A percentile compares a stretch with the other conserved stretches of the same genome.
phyloP scores from a whole-genome alignment of 2,329 filamentous ascomycete species.

The Penicillium sp. region DNA sequence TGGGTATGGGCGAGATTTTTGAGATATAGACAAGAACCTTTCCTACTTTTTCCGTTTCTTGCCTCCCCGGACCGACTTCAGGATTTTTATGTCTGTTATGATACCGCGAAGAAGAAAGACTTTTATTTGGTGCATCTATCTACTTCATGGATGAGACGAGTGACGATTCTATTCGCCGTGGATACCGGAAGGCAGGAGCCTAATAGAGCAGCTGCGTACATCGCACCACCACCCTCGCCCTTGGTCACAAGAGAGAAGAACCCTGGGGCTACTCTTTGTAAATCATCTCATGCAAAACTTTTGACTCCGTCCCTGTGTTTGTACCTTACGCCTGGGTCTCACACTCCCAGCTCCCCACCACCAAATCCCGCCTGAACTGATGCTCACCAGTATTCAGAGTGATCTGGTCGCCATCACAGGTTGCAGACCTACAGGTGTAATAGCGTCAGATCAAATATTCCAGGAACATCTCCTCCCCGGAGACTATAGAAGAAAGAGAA shows the following conservation, averaged over 20 bases:
- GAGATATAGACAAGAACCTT: conserved; percentile 44
- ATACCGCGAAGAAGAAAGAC: not conserved
- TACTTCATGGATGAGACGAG: too few relatives aligned
- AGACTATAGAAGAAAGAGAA: not conserved
- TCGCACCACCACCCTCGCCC: too few relatives aligned
- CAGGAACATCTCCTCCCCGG: not conserved
- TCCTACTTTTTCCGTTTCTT: not conserved
- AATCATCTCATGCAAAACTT: not conserved
- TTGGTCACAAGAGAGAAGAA: too few relatives aligned
- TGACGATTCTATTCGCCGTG: too few relatives aligned
- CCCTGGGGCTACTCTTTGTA: too few relatives aligned
- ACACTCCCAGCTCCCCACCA: not conserved
- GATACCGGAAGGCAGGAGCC: too few relatives aligned
- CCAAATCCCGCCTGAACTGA: not conserved
- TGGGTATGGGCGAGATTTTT: conserved; percentile 64
- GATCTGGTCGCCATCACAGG: not conserved
- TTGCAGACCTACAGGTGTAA: not conserved
- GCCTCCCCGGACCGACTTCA: not conserved
- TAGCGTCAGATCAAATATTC: not conserved
- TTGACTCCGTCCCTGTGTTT: not conserved
- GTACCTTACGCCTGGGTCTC: not conserved
- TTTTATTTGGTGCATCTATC: not conserved
- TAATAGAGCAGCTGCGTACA: too few relatives aligned
- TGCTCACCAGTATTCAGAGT: not conserved
- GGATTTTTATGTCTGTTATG: not conserved